Conservation (phyloP, 2,329 filamentous ascomycete genomes). For the Fusarium beomiforme region DNA sequence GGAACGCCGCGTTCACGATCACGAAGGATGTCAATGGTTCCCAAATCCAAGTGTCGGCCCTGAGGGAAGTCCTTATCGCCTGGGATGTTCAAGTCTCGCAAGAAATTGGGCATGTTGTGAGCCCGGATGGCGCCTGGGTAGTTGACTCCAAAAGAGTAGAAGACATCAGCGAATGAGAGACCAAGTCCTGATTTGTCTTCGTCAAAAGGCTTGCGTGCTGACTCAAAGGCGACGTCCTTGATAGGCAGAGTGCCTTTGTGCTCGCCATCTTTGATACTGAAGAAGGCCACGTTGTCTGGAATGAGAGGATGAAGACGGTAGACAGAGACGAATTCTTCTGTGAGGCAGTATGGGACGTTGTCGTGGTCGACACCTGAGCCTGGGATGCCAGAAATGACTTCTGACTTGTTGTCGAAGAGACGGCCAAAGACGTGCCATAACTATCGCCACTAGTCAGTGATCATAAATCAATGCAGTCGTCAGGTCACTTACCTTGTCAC, state of each 20-base stretch:
- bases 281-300: slow-evolving; percentile 17
- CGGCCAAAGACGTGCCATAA: slow-evolving; percentile 17
- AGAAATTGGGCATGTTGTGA: slow-evolving; percentile 23
- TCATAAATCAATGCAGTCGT: rapidly evolving
- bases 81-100: slow-evolving; percentile 4
- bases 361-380: slow-evolving; percentile 20
- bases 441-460: neutral
- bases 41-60: slow-evolving; percentile 14
- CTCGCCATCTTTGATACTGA: slow-evolving; percentile 5
- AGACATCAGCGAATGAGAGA: slow-evolving; percentile 9
- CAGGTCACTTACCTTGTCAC: neutral
- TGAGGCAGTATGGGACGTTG: slow-evolving; percentile 3
- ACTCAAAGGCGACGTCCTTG: slow-evolving; percentile 8
- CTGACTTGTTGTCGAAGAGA: slow-evolving; percentile 20
- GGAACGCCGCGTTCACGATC: slow-evolving; percentile 25
- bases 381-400: slow-evolving; percentile 22
- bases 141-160: slow-evolving; percentile 26
- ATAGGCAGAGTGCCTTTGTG: slow-evolving; percentile 10
- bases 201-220: slow-evolving; percentile 7
- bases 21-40: slow-evolving; percentile 25
- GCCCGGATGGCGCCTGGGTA: slow-evolving; percentile 18
- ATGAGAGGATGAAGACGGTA: slow-evolving; percentile 24
- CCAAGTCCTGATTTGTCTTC: neutral
- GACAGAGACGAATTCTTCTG: slow-evolving; percentile 23
- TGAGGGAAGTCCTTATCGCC: slow-evolving; percentile 11